Evolutionary conservation across 1,284 basidiomycete species (phyloP), one percentile per base, ranked within the genome.

Genomic region (Vanrija sp.): DNA sequence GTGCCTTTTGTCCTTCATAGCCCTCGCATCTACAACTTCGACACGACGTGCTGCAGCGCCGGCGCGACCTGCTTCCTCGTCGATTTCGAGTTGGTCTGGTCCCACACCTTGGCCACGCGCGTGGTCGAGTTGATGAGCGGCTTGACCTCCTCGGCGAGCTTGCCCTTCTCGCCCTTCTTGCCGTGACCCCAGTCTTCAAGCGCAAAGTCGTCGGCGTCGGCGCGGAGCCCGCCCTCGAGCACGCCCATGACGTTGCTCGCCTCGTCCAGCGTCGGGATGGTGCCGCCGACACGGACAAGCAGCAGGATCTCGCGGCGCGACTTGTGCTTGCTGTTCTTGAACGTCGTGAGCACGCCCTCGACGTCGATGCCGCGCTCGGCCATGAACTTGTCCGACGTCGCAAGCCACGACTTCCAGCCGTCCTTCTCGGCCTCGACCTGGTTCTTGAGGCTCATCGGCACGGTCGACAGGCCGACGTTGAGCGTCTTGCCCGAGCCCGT

Each of bases 1-100:
- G 34, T 34, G 3, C 28, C 7, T 34, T 34, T 34, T 34, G 12
- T 34, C 12, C 9, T 34, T 15, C 14, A 2, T 14, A 23, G 21
- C 21, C 12, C 9, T 34, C 14, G 21, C 21, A 23, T 23, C 12
- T 34, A 34, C 34, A 34, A 12, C 34, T 34, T 34, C 10, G 34
- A 34, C 34, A 34, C 34, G 34, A 34, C 34, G 34, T 34, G 34
- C 34, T 34, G 34, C 9, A 34, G 34, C 5, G 72, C 60, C 6
- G 93, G 92, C 21, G 90, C 90, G 5, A 86, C 84, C 59, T 81
- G 82, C 70, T 96, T 95, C 63, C 92, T 80, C 28, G 87, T 91
- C 29, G 85, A 86, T 44, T 82, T 75, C 18, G 80, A 78, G 67
- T 93, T 89, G 28, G 81, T 82, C 77, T 95, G 92, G 64, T 85